Conservation (phyloP, 2,329 filamentous ascomycete genomes). For the Chaetomium olivaceum region DNA sequence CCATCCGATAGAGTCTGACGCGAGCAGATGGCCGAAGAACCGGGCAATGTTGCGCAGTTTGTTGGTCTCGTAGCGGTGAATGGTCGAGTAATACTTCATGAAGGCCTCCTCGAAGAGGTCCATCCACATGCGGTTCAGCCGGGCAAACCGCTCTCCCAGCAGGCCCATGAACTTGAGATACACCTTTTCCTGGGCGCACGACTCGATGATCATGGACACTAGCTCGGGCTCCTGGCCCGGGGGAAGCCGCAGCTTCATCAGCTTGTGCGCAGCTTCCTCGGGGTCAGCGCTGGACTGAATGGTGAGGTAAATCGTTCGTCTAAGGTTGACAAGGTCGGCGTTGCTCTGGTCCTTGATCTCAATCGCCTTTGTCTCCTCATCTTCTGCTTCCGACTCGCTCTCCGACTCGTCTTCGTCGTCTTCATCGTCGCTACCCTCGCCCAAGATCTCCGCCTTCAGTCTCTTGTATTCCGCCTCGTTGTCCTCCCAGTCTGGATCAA, state of each 20-base stretch:
- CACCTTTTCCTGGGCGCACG: constrained; percentile 92
- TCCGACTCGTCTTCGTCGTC: constrained; percentile 66
- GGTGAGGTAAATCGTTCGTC: constrained; percentile 92
- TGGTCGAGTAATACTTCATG: constrained; percentile 92
- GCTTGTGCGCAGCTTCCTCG: constrained; percentile 95
- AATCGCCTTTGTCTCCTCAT: constrained; percentile 76
- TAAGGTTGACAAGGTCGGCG: constrained; percentile 88
- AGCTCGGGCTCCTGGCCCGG: constrained; percentile 84
- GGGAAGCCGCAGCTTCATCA: constrained; percentile 91
- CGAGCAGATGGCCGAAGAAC: constrained; percentile 89
- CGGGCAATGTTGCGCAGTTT: constrained; percentile 90
- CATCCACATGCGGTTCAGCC: constrained; percentile 92
- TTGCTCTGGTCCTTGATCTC: constrained; percentile 99
- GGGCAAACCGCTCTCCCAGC: constrained; percentile 92
- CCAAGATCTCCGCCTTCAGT: constrained; percentile 89
- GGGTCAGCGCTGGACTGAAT: constrained; percentile 97
- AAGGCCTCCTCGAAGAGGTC: constrained; percentile 91
- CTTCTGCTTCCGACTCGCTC: constrained; percentile 70
- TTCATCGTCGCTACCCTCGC: constrained; percentile 85
- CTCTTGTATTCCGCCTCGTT: constrained; percentile 88
- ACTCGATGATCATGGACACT: constrained; percentile 96
- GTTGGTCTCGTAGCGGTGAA: constrained; percentile 96
- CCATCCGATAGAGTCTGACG: constrained; percentile 88
- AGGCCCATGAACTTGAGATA: constrained; percentile 97
- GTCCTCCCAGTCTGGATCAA: constrained; percentile 83